Conservation (phyloP, 805 yeast species). For the Wickerhamiella azymoides region DNA sequence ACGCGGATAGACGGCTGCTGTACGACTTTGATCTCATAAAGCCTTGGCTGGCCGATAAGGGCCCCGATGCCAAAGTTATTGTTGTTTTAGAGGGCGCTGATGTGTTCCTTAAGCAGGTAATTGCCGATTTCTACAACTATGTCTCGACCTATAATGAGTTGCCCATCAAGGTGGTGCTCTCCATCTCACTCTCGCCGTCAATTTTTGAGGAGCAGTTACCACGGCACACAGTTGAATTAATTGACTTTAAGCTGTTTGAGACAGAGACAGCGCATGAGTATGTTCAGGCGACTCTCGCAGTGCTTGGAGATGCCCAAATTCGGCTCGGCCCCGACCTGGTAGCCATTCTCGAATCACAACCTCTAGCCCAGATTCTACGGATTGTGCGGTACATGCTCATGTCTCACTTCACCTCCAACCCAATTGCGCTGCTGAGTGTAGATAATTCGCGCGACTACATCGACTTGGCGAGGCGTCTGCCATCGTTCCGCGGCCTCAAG, state of each 20-base stretch:
- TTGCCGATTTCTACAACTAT: slow-evolving; percentile 22
- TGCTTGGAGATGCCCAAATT: slow-evolving; percentile 3
- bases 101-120: slow-evolving; percentile 23
- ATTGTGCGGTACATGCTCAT: slow-evolving; percentile 23
- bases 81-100: slow-evolving; percentile 29
- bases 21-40: slow-evolving; percentile 27
- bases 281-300: slow-evolving; percentile 5
- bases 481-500: slow-evolving; percentile 23
- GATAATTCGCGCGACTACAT: slow-evolving; percentile 3
- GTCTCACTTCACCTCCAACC: slow-evolving; percentile 28
- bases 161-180: slow-evolving; percentile 25
- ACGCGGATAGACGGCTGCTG: slow-evolving; percentile 24
- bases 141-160: slow-evolving; percentile 24
- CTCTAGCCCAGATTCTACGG: slow-evolving; percentile 12
- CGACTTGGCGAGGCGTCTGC: slow-evolving; percentile 21
- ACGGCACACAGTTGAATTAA: slow-evolving; percentile 17
- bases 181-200: slow-evolving; percentile 23
- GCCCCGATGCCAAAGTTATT: slow-evolving; percentile 9
- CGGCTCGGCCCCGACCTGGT: not conserved
- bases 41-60: slow-evolving; percentile 21
- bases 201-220: slow-evolving; percentile 25
- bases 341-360: slow-evolving; percentile 3
- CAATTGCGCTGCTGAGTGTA: slow-evolving; percentile 19
- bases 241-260: slow-evolving; percentile 10
- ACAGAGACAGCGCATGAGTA: slow-evolving; percentile 10